Conservation (phyloP, 441 rosid genomes). For the Sinapis alba region DNA sequence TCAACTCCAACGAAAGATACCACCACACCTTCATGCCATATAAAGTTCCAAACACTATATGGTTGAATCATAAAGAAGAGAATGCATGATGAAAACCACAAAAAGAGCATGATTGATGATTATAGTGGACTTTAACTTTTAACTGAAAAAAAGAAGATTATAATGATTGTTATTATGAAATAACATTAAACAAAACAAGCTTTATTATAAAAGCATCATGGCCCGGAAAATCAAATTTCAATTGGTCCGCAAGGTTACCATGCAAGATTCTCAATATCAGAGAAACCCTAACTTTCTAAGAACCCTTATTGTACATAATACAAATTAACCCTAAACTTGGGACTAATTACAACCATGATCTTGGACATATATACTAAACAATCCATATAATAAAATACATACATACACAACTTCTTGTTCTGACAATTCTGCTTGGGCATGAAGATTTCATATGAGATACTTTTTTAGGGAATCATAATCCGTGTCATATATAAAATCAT, state of each 20-base stretch:
- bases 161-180: background rate
- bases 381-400: background rate
- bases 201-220: background rate
- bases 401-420: background rate
- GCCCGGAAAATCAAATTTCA: background rate
- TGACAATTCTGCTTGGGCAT: background rate
- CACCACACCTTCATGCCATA: too few relatives aligned
- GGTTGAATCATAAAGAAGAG: too few relatives aligned
- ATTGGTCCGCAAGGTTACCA: background rate
- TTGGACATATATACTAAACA: constrained; percentile 17
- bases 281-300: background rate
- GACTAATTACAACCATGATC: background rate
- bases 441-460: constrained; percentile 23
- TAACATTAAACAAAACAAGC: background rate
- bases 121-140: too few relatives aligned
- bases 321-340: constrained; percentile 8
- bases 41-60: too few relatives aligned
- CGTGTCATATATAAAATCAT: constrained; percentile 14
- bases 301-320: constrained; percentile 3
- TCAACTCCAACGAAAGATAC: background rate
- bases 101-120: too few relatives aligned
- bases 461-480: constrained; percentile 30
- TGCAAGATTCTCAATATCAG: background rate
- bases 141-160: too few relatives aligned
- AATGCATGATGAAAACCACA: too few relatives aligned